Conservation (phyloP, 148 eudicot genomes). For the Spergularia bocconei region DNA sequence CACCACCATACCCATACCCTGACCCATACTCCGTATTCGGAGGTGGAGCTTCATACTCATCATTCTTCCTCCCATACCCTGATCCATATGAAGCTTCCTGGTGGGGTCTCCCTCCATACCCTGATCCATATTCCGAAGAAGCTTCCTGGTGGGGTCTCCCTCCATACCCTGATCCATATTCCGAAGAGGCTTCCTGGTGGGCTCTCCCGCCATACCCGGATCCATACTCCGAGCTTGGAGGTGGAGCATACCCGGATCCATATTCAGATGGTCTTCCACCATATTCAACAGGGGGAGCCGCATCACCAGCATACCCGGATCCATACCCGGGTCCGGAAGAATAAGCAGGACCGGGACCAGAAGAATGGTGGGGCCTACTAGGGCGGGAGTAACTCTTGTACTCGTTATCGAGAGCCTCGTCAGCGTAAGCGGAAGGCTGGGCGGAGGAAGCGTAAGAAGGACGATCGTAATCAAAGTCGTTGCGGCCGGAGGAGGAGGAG, state of each 20-base stretch:
- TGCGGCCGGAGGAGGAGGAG: conserved; percentile 33
- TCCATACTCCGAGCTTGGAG: conserved; percentile 6
- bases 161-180: conserved; percentile 39
- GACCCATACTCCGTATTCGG: conserved; percentile 22
- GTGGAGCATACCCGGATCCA: conserved; percentile 9
- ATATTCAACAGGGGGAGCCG: conserved; percentile 15
- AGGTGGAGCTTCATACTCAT: conserved; percentile 17
- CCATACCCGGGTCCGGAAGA: conserved; percentile 20
- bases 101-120: conserved; percentile 25
- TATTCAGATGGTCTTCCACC: conserved; percentile 24
- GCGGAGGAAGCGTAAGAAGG: conserved; percentile 63
- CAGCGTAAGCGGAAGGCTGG: conserved; percentile 67
- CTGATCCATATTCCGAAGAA: conserved; percentile 37
- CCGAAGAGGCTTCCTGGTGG: neutral
- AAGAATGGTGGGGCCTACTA: conserved; percentile 35
- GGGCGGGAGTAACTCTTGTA: conserved; percentile 75
- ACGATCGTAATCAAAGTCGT: conserved; percentile 57
- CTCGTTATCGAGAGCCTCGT: conserved; percentile 66
- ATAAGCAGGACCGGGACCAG: conserved; percentile 18
- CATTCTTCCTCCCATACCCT: conserved; percentile 32
- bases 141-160: neutral
- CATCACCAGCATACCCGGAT: conserved; percentile 28
- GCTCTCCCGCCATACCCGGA: conserved; percentile 33
- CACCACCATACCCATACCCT: conserved; percentile 32
- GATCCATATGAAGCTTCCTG: conserved; percentile 27